Base-by-base conservation (phyloP, 495 filamentous ascomycete species). In the Physcia stellaris region DNA sequence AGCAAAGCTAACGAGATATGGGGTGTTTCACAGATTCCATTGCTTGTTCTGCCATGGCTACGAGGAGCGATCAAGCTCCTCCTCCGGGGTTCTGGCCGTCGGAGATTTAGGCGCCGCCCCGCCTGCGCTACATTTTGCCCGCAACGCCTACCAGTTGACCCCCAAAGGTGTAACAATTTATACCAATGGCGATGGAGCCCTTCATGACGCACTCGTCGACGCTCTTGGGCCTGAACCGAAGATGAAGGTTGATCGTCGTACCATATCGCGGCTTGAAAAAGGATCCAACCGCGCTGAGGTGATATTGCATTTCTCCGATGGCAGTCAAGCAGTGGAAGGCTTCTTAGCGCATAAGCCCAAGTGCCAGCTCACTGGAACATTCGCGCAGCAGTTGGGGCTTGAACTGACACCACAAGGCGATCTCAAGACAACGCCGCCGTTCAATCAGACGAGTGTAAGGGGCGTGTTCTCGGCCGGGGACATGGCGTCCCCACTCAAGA, bases 11-110 rank as follows among this genome's bases (percentile, higher is more conserved):
- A 12, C 37, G 12, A 16, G 3, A 11, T 3, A 6, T 6, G 17
- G 4, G 12, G 19, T 40, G 37, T 20, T 7, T 15, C 35, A 54
- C 61, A 68, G 57, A 15, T 66, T 56, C 37, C 64, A 64, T 41
- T 68, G 62, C 38, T 55, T 71, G 4, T 68, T 66, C 52, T 68
- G 58, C 40, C 45, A 65, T 40, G 63, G 63, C 10, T 67, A 57
- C 44, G 63, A 71, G 46, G 54, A 64, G 27, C 46, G 48, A 11
- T 56, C 53, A n/a, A 38, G 38, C 17, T 6, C 42, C 2, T 53
- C 48, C 3, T 54, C 49, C 2, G 63, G 56, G 10, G 39, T 64
- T 12, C 49, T 68, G 0, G 57, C 56, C 10, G 42, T 55, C 15
- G 58, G 40, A 27, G 33, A 42, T 29, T 37, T 49, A 4, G 42